Evolutionary conservation across 768 basidiomycete species (phyloP).

Genomic region (Lactarius sp.): DNA sequence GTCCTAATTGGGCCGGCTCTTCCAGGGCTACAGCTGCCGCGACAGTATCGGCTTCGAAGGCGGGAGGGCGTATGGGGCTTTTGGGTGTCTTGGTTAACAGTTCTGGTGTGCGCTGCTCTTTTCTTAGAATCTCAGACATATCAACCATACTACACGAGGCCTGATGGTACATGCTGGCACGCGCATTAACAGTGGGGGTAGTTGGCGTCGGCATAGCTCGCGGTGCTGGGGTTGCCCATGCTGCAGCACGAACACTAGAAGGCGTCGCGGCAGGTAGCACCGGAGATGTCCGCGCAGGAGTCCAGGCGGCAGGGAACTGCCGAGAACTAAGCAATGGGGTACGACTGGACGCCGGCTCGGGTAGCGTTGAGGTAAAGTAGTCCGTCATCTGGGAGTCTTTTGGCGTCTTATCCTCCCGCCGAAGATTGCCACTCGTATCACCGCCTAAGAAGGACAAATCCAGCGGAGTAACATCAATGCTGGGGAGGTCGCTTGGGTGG

Average conservation of each 20-base stretch:
- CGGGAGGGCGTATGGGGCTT: not conserved
- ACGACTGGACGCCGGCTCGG: conserved; percentile 2
- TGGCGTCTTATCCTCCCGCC: conserved; percentile 20
- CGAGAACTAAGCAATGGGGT: not conserved
- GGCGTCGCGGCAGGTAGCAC: conserved; percentile 19
- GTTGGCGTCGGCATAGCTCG: conserved; percentile 30
- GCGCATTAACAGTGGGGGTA: conserved; percentile 13
- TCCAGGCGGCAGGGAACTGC: not conserved
- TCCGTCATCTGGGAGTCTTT: conserved; percentile 20
- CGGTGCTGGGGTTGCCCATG: conserved; percentile 11
- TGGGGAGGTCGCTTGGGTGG: conserved; percentile 5
- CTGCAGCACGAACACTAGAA: not conserved
- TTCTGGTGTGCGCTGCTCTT: conserved; percentile 12
- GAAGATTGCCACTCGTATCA: conserved; percentile 9
- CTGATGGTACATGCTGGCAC: conserved; percentile 21
- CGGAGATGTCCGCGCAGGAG: conserved; percentile 8
- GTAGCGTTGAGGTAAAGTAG: conserved; percentile 32
- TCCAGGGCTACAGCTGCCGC: not conserved
- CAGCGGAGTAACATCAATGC: conserved; percentile 14
- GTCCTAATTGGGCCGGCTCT: conserved; percentile 26
- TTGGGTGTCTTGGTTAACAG: conserved; percentile 8
- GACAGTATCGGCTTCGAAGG: conserved; percentile 1
- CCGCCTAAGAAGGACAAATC: conserved; percentile 24
- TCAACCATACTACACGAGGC: conserved; percentile 24
- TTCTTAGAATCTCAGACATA: conserved; percentile 18